A percentile compares a stretch with the other conserved stretches of the same genome.
phyloP scores from a whole-genome alignment of 2,329 filamentous ascomycete genomes.

The Talaromyces funiculosus region DNA sequence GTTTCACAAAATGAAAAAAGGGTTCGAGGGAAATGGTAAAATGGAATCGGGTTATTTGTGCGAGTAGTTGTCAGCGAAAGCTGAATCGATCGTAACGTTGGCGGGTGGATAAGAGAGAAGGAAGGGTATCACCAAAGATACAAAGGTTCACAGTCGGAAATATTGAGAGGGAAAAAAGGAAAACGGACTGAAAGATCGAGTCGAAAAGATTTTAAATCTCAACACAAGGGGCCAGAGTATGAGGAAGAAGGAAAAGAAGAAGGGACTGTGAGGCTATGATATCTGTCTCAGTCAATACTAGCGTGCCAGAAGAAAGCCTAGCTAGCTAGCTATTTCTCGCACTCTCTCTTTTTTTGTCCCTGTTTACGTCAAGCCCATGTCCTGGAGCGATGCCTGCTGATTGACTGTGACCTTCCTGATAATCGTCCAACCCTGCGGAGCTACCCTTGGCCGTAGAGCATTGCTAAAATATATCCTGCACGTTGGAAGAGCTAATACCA shows the following conservation, averaged over 20 bases:
- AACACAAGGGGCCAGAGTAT: not conserved
- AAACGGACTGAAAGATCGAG: not conserved
- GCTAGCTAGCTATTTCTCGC: not conserved
- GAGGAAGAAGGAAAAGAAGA: not conserved
- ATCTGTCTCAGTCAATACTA: slow-evolving; percentile 19
- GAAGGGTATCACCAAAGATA: slow-evolving; percentile 2
- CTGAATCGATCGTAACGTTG: slow-evolving; percentile 2
- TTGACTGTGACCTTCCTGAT: slow-evolving; percentile 19
- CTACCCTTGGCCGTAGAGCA: slow-evolving; percentile 6
- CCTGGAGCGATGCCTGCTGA: slow-evolving; percentile 9
- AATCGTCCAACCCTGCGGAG: slow-evolving; percentile 21
- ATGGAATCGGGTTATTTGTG: not conserved
- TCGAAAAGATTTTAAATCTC: not conserved
- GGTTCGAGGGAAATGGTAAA: not conserved
- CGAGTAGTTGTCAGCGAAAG: not conserved
- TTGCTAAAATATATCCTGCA: slow-evolving; percentile 19
- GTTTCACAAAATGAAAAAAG: slow-evolving; percentile 12
- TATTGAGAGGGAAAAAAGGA: not conserved
- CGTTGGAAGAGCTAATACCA: slow-evolving; percentile 14
- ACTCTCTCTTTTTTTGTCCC: not conserved
- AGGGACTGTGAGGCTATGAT: slow-evolving; percentile 17
- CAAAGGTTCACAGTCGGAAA: not conserved
- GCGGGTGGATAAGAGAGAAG: not conserved
- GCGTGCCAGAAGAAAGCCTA: slow-evolving; percentile 1
- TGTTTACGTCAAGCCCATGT: slow-evolving; percentile 10